A percentile compares a stretch with the other conserved stretches of the same genome.
Evolutionary conservation across 2,329 filamentous ascomycete genomes (phyloP).

Genomic region (Apiospora saccharicola): DNA sequence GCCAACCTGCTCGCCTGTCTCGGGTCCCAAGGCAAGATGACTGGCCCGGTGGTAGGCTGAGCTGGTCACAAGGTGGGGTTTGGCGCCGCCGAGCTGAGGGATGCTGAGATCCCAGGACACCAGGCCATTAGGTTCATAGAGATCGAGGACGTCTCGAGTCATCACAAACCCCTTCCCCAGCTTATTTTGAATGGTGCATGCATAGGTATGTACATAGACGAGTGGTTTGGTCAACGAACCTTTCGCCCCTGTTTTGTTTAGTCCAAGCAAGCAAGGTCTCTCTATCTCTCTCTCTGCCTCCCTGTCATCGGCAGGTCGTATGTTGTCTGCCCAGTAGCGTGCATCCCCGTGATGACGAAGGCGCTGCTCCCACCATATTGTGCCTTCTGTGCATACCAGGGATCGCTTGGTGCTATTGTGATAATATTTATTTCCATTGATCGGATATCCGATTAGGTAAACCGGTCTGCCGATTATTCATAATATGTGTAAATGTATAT

Average conservation of each 20-base stretch:
- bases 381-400: too few species aligned
- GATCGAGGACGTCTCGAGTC: not conserved
- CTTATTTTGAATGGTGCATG: not conserved
- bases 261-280: not conserved
- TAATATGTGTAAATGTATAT: too few species aligned
- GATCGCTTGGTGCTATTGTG: too few species aligned
- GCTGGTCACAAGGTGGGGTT: conserved; percentile 13
- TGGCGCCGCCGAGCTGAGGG: not conserved
- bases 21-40: not conserved
- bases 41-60: not conserved
- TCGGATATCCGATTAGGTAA: too few species aligned
- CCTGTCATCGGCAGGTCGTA: not conserved
- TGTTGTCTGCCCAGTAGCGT: not conserved
- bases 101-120: not conserved
- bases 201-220: not conserved
- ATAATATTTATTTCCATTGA: too few species aligned
- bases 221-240: not conserved
- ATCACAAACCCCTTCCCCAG: not conserved
- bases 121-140: not conserved
- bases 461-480: too few species aligned
- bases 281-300: too few species aligned
- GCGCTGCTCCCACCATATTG: too few species aligned
- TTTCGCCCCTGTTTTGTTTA: not conserved
- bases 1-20: not conserved
- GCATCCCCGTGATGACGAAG: not conserved